Base-by-base conservation (phyloP, 139 green algal genomes). In the Coelastrella sp. region DNA sequence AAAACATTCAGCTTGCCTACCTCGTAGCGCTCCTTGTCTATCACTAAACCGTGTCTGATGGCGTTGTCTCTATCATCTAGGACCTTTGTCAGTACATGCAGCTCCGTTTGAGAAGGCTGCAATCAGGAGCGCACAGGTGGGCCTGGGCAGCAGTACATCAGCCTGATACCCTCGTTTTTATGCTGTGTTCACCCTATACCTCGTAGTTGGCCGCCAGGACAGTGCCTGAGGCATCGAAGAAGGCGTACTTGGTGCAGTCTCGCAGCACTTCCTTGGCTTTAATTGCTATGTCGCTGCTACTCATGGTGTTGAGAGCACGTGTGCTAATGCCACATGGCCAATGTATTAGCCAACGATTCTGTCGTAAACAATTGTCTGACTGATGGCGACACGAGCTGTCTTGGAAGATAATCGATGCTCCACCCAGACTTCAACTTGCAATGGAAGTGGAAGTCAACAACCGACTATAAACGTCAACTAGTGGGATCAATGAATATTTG, bases 1-100 rank as follows among this genome's bases (percentile, higher is more conserved):
- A 23, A 13, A 57, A 57, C 45, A 13, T 57, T 9, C 4, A 64
- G 53, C 53, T 5, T 57, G 45, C 45, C 0, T 37, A 92, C 89
- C 86, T 92, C 89, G 9, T 89, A 92, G 25, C 89, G 75, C 11
- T 59, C 79, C 48, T 86, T 86, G 23, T 89, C 82, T 32, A 92
- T 62, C 7, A 27, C 59, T 17, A 92, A 77, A 27, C 89, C 89
- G 25, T 85, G 62, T 27, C 69, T 85, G 32, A 93, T 89, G 6
- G 89, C 87, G 17, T 83, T 82, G 23, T 91, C 87, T 8, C 89
- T 82, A 68, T 93, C 87, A 2, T 62, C 53, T n/a, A 91, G 62
- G 23, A 84, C 5, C 7, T 45, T 40, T n/a, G 79, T n/a, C 0
- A 92, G 60, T 2, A 71, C 43, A 19, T 90, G 88, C 1, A 92